A percentile compares a stretch with the other conserved stretches of the same genome.
Conservation (phyloP, 306 rosid genomes). For the Lathyrus sativus region DNA sequence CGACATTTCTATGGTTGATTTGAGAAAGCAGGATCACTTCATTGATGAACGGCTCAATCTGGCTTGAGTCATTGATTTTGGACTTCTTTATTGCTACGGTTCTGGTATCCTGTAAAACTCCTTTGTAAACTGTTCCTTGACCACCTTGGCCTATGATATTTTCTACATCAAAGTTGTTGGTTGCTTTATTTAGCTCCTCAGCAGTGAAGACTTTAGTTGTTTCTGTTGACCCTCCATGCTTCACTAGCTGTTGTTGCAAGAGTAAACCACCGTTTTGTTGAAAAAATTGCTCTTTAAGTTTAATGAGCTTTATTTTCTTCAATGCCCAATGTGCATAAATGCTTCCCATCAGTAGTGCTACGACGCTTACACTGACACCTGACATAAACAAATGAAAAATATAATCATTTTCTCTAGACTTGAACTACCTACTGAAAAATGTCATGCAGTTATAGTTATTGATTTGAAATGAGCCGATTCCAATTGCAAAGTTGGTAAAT, state of each 20-base stretch:
- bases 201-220: conserved; percentile 36
- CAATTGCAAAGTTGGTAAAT: no score
- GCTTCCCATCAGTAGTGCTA: conserved; percentile 20
- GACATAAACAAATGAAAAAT: conserved; percentile 3
- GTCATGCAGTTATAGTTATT: no score
- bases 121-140: conserved; percentile 50
- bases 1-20: conserved; percentile 54
- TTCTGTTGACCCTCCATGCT: conserved; percentile 6
- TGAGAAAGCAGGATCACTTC: conserved; percentile 51
- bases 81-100: conserved; percentile 56
- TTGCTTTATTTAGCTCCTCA: conserved; percentile 48
- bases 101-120: conserved; percentile 28
- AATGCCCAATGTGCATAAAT: conserved; percentile 36
- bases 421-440: no score
- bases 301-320: conserved; percentile 41
- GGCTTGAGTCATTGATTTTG: conserved; percentile 41
- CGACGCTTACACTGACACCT: conserved; percentile 27
- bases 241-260: conserved; percentile 41
- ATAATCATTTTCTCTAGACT: background rate
- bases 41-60: conserved; percentile 50
- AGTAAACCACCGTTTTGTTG: conserved; percentile 50
- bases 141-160: conserved; percentile 51
- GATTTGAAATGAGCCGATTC: no score
- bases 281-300: conserved; percentile 38
- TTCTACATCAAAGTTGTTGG: conserved; percentile 37